Evolutionary conservation across 768 basidiomycete genomes (phyloP), one percentile per base, ranked within the genome.

Genomic region (Suillus occidentalis): DNA sequence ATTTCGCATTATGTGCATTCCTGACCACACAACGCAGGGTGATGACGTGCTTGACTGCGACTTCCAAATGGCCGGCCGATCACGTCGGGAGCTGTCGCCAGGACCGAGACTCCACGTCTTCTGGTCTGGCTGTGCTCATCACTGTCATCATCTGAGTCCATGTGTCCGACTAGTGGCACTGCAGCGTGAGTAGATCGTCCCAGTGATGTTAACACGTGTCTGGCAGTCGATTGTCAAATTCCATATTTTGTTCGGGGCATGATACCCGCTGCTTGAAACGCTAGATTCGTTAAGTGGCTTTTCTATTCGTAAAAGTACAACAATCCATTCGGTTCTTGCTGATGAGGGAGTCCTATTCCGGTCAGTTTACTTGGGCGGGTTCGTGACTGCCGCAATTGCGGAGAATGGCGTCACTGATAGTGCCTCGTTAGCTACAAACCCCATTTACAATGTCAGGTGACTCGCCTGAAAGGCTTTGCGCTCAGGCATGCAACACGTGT

Each of bases 21-120:
- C 55, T 7, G 18, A 66, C 62, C 22, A 67, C 66, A 12, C 42
- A 75, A 81, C 62, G 83, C 83, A 84, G 1, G 84, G 84, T 67
- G 84, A 86, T 65, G 84, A 85, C 65, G 85, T 85, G 18, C 80
- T 83, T 60, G 84, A 86, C 70, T 77, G 82, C 16, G 68, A 85
- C 71, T 77, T 22, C 83, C 83, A 8, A 80, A 76, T 65, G 77
- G 73, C 63, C 70, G 84, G 40, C 85, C 84, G 2, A 73, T 87
- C 42, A 73, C 83, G 1, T 83, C 83, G 67, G 81, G 83, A 10
- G 80, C 80, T 12, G 75, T 86, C 43, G 81, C 82, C 18, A 31
- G 83, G 1, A 66, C 70, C 25, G 74, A 74, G 5, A 83, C 84
- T 4, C 73, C 72, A 4, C 14, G 78, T 10, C 84, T 78, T 66